Base-by-base conservation (phyloP, 1,284 basidiomycete species). In the Sphaerobolus stellatus region DNA sequence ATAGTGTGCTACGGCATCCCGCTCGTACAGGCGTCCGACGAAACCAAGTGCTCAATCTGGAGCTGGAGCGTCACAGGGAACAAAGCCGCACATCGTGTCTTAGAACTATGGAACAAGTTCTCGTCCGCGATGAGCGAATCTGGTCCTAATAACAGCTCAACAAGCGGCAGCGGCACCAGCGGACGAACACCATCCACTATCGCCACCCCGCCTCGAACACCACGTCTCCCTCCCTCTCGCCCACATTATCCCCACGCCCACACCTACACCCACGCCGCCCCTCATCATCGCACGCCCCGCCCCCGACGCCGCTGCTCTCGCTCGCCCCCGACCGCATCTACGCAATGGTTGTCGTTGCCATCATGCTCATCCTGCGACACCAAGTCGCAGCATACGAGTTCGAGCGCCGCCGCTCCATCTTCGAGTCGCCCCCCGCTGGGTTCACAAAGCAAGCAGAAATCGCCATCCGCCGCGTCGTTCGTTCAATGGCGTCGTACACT, bases 341-440 rank as follows among this genome's bases (percentile, higher is more conserved):
- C 38, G 52, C 52, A 8, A 54, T 54, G 52, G 47, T 54, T n/a
- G 52, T 54, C 13, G 20, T 54, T 16, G 52, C 52, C 1, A 38
- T 41, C n/a, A 54, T 54, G 52, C 24, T 49, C 13, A 22, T 54
- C 9, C 47, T 54, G 3, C 33, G 52, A 18, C 52, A 54, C 29
- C 52, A 49, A 24, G 34, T 54, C 14, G 52, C 52, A 2, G 28
- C 52, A 29, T 40, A 34, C 33, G 52, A 54, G 14, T 54, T 22
- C 13, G 52, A 36, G 16, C 46, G 16, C n/a, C 45, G 47, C 3
- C 33, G 52, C 7, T 45, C 46, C 5, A 7, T 40, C 4, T 45
- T 36, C 7, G 52, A 54, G 30, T 18, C 33, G 1, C 47, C 52
- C 7, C 47, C 52, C 13, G 52, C 52, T 2, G 52, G 52, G 1